A percentile compares a stretch with the other conserved stretches of the same genome.
phyloP scores from a whole-genome alignment of 164 flowering plant species.

The Macadamia integrifolia region DNA sequence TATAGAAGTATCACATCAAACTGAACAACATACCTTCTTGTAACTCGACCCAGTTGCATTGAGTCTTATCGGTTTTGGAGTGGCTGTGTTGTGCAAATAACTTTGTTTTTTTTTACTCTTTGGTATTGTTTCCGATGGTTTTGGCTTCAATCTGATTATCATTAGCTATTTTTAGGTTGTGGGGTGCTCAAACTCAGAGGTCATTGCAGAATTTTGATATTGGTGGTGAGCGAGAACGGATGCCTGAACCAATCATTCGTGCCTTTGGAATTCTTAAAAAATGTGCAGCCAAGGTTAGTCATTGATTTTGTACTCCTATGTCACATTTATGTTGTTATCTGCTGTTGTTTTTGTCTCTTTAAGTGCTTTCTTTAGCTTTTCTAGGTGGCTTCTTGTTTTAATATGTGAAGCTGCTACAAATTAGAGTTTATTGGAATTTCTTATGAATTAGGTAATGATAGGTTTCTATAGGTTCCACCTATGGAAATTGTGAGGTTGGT shows the following conservation, averaged over 20 bases:
- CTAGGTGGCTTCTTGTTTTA: too few relatives aligned
- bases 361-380: too few relatives aligned
- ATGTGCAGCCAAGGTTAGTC: constrained; percentile 90
- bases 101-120: background rate
- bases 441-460: too few relatives aligned
- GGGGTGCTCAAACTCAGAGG: constrained; percentile 99
- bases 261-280: constrained; percentile 94
- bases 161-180: constrained; percentile 46
- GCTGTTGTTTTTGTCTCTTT: too few relatives aligned
- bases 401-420: too few relatives aligned
- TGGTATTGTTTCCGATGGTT: background rate
- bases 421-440: too few relatives aligned
- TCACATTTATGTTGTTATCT: too few relatives aligned
- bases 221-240: constrained; percentile 91
- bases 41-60: background rate
- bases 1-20: too few relatives aligned
- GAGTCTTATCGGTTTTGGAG: background rate
- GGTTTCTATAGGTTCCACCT: too few relatives aligned
- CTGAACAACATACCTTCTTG: background rate
- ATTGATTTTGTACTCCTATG: too few relatives aligned
- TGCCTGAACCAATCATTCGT: constrained; percentile 96
- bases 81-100: too few relatives aligned
- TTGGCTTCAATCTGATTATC: background rate
- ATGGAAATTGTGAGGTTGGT: too few relatives aligned
- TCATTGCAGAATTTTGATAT: constrained; percentile 96